These are phyloP conservation scores for Cystobasidiaceae sp. DNA, from an alignment of 1,284 basidiomycete genomes.

Conservation along the genomic window DNA sequence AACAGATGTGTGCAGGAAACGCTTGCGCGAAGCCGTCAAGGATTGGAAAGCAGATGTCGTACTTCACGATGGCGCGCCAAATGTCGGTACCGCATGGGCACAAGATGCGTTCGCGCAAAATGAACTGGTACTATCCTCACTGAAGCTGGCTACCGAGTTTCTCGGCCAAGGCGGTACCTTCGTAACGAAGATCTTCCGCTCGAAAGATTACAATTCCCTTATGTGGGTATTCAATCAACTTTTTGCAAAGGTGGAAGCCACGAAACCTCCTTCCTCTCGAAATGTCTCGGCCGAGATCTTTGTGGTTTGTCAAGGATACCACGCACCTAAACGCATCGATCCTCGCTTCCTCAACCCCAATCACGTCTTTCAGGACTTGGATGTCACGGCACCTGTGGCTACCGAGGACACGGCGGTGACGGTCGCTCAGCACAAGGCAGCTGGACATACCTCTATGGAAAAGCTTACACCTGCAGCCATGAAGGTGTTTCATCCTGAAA, in stretches of 20 bases:
- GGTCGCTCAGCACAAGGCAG: conserved; percentile 32
- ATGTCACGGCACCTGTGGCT: conserved; percentile 43
- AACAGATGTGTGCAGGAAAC: conserved; percentile 79
- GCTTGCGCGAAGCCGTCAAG: conserved; percentile 82
- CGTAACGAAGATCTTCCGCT: conserved; percentile 98
- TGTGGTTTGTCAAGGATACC: conserved; percentile 93
- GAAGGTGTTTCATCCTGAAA: conserved; percentile 96
- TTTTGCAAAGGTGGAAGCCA: conserved; percentile 94
- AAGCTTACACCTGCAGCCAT: conserved; percentile 53
- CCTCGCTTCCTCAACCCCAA: conserved; percentile 97
- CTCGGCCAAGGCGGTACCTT: conserved; percentile 89
- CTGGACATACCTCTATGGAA: conserved; percentile 31
- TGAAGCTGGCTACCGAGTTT: conserved; percentile 96
- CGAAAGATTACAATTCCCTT: conserved; percentile 96
- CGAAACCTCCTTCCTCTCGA: conserved; percentile 95
- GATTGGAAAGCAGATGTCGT: conserved; percentile 99
- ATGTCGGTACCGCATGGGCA: conserved; percentile 98
- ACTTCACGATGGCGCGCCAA: conserved; percentile 98
- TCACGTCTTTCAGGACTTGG: conserved; percentile 93
- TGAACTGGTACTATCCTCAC: conserved; percentile 90
- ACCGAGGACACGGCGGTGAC: background rate
- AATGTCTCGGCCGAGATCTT: conserved; percentile 99
- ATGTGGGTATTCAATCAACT: conserved; percentile 99
- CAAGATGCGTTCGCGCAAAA: conserved; percentile 98
- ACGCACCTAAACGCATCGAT: conserved; percentile 92